These are phyloP conservation scores for Plenodomus biglobosus DNA, from an alignment of 2,329 filamentous ascomycete species.

Conservation along the genomic window DNA sequence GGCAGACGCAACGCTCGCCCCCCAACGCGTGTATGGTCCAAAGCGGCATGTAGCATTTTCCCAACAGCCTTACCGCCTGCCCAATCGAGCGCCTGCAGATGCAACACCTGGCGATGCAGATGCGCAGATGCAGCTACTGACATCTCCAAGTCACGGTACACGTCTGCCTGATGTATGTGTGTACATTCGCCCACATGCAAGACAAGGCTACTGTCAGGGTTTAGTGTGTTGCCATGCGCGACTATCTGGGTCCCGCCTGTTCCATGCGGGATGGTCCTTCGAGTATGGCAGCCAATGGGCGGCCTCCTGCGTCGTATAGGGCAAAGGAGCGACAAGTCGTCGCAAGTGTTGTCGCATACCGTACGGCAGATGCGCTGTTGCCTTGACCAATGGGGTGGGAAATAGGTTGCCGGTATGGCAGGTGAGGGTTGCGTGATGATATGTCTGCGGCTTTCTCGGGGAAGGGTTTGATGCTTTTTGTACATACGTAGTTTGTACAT, in stretches of 20 bases:
- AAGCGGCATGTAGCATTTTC: conserved; percentile 1
- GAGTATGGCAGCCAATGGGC: conserved; percentile 17
- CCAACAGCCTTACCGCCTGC: conserved; percentile 1
- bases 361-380: conserved; percentile 13
- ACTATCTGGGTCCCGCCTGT: conserved; percentile 16
- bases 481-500: too few relatives aligned
- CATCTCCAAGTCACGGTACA: conserved; percentile 21
- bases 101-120: conserved; percentile 7
- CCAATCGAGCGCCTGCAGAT: conserved; percentile 6
- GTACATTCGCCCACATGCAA: conserved; percentile 11
- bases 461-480: background rate
- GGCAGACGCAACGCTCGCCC: background rate
- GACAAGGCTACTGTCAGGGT: conserved; percentile 16
- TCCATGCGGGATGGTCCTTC: conserved; percentile 19
- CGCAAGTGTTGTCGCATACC: conserved; percentile 3
- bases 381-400: conserved; percentile 12
- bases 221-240: conserved; percentile 13
- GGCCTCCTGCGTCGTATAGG: conserved; percentile 10
- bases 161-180: conserved; percentile 19
- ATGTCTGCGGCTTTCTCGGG: background rate
- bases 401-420: background rate
- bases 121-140: conserved; percentile 18
- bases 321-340: conserved; percentile 19
- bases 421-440: background rate
- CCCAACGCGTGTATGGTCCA: background rate